Conservation (phyloP, 2,329 filamentous ascomycete genomes). For the Akanthomyces uredinophilus region DNA sequence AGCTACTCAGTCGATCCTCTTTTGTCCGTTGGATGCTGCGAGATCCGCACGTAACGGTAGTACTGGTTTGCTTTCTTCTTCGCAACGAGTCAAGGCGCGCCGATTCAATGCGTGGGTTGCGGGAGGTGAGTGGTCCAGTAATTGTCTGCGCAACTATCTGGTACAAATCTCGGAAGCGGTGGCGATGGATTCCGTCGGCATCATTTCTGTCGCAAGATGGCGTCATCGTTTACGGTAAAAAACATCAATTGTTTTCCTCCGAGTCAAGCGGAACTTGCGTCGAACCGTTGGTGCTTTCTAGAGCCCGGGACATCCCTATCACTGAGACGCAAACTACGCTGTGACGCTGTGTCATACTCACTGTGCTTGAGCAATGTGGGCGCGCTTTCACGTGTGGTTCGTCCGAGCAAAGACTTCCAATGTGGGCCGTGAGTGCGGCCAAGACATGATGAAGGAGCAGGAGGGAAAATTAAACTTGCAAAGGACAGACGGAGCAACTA, state of each 20-base stretch:
- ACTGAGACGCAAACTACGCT: not conserved
- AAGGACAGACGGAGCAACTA: not conserved
- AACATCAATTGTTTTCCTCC: not conserved
- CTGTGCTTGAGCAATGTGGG: not conserved
- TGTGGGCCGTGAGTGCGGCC: not conserved
- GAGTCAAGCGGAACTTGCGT: not conserved
- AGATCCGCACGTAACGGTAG: constrained; percentile 6
- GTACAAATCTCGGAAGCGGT: not conserved
- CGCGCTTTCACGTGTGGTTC: not conserved
- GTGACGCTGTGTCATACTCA: not conserved
- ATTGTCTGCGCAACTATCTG: not conserved
- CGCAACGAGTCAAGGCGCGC: not conserved
- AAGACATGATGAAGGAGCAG: not conserved
- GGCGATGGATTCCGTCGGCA: not conserved
- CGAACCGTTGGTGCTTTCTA: not conserved
- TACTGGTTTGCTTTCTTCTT: not conserved
- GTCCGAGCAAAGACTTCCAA: not conserved
- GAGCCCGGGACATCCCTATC: not conserved
- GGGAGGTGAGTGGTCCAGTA: not conserved
- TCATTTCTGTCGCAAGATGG: not conserved
- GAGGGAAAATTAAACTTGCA: not conserved
- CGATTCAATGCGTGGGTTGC: not conserved
- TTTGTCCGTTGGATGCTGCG: not conserved
- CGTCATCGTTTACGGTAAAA: not conserved
- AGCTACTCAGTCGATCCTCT: not conserved